Evolutionary conservation across 768 basidiomycete species (phyloP).

Genomic region (Pleurotus cornucopiae): DNA sequence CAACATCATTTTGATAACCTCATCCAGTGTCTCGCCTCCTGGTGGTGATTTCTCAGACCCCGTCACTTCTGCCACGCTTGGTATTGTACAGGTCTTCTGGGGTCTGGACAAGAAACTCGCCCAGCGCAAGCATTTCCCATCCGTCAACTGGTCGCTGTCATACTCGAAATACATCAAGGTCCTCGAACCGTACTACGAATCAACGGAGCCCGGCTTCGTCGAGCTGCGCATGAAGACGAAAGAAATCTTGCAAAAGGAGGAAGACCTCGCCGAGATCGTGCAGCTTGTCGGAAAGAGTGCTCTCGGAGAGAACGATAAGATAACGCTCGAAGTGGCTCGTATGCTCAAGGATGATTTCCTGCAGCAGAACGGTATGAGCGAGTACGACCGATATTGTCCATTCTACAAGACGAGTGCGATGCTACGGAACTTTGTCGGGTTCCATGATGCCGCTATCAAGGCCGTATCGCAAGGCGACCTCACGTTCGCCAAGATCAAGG

Average conservation of each 20-base stretch:
- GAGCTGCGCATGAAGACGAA: slow-evolving; percentile 89
- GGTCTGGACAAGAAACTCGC: slow-evolving; percentile 99
- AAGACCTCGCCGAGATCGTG: slow-evolving; percentile 97
- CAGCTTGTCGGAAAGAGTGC: slow-evolving; percentile 99
- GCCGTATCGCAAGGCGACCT: slow-evolving; percentile 81
- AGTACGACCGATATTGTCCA: slow-evolving; percentile 95
- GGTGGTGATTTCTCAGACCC: slow-evolving; percentile 99
- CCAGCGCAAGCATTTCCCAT: slow-evolving; percentile 98
- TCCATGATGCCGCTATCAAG: slow-evolving; percentile 86
- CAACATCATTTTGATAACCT: background rate
- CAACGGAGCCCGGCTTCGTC: slow-evolving; percentile 89
- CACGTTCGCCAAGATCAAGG: slow-evolving; percentile 85
- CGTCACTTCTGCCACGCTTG: slow-evolving; percentile 93
- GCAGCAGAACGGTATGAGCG: slow-evolving; percentile 98
- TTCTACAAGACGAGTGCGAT: slow-evolving; percentile 99
- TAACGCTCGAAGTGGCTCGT: slow-evolving; percentile 93
- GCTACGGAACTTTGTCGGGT: slow-evolving; percentile 91
- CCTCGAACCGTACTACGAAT: slow-evolving; percentile 89
- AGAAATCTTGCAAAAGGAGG: slow-evolving; percentile 98
- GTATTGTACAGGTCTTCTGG: slow-evolving; percentile 99
- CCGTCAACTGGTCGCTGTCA: slow-evolving; percentile 99
- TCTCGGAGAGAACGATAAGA: slow-evolving; percentile 95
- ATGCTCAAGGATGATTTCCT: slow-evolving; percentile 98
- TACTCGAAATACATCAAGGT: slow-evolving; percentile 98
- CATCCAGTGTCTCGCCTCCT: slow-evolving; percentile 86